Evolutionary conservation across 345 rosid species (phyloP).

Genomic region (Hibiscus tridactylites): DNA sequence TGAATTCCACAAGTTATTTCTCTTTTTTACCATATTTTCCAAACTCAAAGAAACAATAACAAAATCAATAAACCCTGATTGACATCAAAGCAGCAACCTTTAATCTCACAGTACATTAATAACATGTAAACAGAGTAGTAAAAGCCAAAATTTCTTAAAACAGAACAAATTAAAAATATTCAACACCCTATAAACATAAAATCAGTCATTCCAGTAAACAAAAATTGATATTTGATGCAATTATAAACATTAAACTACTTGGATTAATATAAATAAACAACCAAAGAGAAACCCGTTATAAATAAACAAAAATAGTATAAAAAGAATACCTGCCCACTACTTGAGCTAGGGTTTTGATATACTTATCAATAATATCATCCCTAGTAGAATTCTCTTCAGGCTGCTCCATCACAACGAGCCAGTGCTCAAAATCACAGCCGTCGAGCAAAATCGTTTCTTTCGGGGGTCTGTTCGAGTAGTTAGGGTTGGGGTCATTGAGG

Average conservation of each 20-base stretch:
- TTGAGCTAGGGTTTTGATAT: constrained; percentile 63
- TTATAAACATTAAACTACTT: background rate
- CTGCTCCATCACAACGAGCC: constrained; percentile 80
- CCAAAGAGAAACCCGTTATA: background rate
- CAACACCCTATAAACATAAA: background rate
- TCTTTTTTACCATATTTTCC: background rate
- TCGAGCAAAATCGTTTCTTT: constrained; percentile 88
- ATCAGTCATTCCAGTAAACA: background rate
- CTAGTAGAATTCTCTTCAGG: constrained; percentile 65
- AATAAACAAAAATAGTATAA: background rate
- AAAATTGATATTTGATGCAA: too few relatives aligned
- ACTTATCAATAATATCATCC: constrained; percentile 74
- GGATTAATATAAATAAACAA: background rate
- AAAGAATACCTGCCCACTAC: constrained; percentile 60
- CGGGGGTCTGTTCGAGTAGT: constrained; percentile 90
- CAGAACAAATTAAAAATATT: background rate
- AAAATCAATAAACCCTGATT: background rate
- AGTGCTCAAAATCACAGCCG: constrained; percentile 90
- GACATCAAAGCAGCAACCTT: background rate
- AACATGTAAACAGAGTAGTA: too few relatives aligned
- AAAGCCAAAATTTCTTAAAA: background rate
- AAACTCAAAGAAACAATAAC: background rate
- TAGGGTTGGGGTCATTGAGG: constrained; percentile 63
- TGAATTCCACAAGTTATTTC: background rate
- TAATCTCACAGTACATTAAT: background rate